These are phyloP conservation scores for Drechslerella stenobrocha DNA, from an alignment of 2,329 filamentous ascomycete species.

Conservation along the genomic window DNA sequence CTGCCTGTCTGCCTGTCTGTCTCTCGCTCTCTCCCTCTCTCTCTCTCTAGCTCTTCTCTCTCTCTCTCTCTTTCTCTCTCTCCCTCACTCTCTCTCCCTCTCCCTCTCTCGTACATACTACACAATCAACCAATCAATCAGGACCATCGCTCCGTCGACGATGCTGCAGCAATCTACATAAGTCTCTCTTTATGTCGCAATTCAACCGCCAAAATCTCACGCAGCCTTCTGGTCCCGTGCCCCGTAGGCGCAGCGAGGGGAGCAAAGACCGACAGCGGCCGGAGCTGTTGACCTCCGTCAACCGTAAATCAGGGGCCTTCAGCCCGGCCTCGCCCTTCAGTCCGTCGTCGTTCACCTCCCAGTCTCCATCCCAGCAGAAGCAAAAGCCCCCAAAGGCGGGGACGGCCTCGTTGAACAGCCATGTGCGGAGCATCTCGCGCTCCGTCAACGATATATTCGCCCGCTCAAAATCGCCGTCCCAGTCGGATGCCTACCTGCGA, in stretches of 20 bases:
- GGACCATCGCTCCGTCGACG: conserved; percentile 23
- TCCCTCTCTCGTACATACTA: too few species aligned
- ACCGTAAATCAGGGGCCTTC: conserved; percentile 45
- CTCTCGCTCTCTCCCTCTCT: conserved; percentile 6
- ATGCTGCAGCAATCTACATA: conserved; percentile 38
- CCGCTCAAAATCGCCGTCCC: conserved; percentile 52
- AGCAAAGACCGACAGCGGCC: conserved; percentile 48
- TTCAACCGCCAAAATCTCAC: conserved; percentile 47
- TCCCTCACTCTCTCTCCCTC: too few species aligned
- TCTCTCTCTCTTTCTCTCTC: background rate
- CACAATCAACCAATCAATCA: conserved; percentile 5
- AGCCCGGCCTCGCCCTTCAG: conserved; percentile 36
- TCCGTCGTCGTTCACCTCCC: conserved; percentile 25
- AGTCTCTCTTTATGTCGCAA: conserved; percentile 46
- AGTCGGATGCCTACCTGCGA: conserved; percentile 47
- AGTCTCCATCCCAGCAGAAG: conserved; percentile 8
- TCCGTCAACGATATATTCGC: conserved; percentile 54
- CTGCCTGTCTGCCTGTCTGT: too few species aligned
- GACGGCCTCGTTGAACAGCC: conserved; percentile 51
- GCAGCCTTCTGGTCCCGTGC: conserved; percentile 47
- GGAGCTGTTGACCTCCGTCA: conserved; percentile 43
- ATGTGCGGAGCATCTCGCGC: conserved; percentile 53
- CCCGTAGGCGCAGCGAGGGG: conserved; percentile 48
- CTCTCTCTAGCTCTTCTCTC: background rate
- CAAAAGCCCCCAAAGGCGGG: conserved; percentile 41